A percentile compares a stretch with the other conserved stretches of the same genome.
Conservation (phyloP, 345 rosid species). For the Hypericum perforatum region DNA sequence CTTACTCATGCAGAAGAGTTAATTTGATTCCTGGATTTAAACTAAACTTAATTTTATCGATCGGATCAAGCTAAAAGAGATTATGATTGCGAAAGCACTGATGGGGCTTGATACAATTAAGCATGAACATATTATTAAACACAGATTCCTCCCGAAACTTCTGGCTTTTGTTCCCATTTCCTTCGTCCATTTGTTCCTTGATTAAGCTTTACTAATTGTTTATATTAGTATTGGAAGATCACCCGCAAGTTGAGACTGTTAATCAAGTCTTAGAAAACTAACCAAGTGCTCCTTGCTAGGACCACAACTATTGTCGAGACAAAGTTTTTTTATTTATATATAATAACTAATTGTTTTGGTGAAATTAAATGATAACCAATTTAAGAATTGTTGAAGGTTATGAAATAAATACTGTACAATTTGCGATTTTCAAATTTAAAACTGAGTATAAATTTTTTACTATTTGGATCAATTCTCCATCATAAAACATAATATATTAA, state of each 20-base stretch:
- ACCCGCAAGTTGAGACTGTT: too few relatives aligned
- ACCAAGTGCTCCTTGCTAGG: too few relatives aligned
- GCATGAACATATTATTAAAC: conserved; percentile 16
- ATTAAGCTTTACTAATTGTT: conserved; percentile 17
- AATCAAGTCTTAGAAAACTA: neutral
- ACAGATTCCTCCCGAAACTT: conserved; percentile 36
- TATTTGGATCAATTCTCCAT: too few relatives aligned
- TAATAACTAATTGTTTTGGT: too few relatives aligned
- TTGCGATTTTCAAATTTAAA: too few relatives aligned
- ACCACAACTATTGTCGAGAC: too few relatives aligned
- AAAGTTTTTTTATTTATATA: too few relatives aligned
- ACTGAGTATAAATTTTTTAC: too few relatives aligned
- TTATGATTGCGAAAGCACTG: conserved; percentile 17
- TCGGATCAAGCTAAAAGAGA: conserved; percentile 12
- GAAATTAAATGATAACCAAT: too few relatives aligned
- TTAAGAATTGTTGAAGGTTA: too few relatives aligned
- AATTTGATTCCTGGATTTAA: neutral
- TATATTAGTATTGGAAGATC: conserved; percentile 25
- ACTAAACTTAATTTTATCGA: conserved; percentile 13
- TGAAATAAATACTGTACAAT: too few relatives aligned
- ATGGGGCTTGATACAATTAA: conserved; percentile 3
- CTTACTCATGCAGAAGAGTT: conserved; percentile 9
- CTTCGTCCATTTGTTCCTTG: conserved; percentile 4
- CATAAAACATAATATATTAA: too few relatives aligned
- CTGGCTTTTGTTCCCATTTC: conserved; percentile 38